Base-by-base conservation (phyloP, 257 asterid genomes). In the Osmanthus fragrans region DNA sequence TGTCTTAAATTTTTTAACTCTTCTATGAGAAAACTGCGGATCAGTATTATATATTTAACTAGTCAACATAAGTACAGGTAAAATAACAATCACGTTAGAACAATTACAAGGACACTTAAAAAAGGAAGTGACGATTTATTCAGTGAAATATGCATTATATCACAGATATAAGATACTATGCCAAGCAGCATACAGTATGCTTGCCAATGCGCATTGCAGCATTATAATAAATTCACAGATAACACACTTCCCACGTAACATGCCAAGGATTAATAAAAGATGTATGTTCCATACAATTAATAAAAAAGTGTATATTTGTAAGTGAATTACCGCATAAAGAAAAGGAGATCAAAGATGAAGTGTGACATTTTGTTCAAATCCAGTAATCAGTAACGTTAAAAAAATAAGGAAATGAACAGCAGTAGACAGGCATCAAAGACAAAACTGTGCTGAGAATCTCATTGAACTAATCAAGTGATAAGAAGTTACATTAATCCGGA, bases 341-440 rank as follows among this genome's bases (percentile, higher is more conserved):
- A 56, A 56, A 19, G 27, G 65, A 56, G 8, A 21, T 19, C 29
- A 56, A 56, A 56, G 25, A 56, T 56, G 11, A 56, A 56, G 65
- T 25, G 4, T 56, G 3, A 56, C 25, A 56, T 19, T 56, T 56
- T 45, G 54, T 45, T 45, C 54, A 13, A 45, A 45, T 45, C 34
- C 15, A 76, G 54, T 27, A 66, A 29, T 21, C 65, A 10, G 18
- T 6, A 16, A 65, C 54, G 42, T 23, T 65, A 66, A 42, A 45
- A 64, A 76, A 42, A 65, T 56, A 27, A 75, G 34, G 25, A 74
- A 19, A 54, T 33, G 13, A 56, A 74, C 71, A 36, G 25, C 77
- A 21, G 25, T 12, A 58, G 19, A 74, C 13, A 58, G 7, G 15
- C 27, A 58, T 7, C 66, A 58, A 58, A 58, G 66, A 58, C 66